Percentiles rank a stretch among this genome's conserved stretches.
Conservation (phyloP, 2,329 filamentous ascomycete genomes). For the Didymella pinodella region DNA sequence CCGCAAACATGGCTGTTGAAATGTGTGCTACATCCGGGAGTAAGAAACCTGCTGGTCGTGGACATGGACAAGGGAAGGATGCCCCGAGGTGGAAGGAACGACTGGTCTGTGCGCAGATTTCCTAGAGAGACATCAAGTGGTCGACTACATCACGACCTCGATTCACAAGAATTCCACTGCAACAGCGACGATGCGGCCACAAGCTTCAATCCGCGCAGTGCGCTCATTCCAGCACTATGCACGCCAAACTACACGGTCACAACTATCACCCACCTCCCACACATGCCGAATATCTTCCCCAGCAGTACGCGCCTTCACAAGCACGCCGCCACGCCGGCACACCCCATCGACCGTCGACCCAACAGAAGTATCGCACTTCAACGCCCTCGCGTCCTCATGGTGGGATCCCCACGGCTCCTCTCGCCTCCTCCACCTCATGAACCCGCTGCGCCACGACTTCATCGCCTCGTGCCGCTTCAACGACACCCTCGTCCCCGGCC, state of each 20-base stretch:
- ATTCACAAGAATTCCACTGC: background rate
- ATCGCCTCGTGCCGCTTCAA: conserved; percentile 35
- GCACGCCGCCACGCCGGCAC: conserved; percentile 23
- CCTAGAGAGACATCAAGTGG: conserved; percentile 21
- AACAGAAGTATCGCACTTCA: conserved; percentile 92
- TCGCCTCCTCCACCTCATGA: conserved; percentile 94
- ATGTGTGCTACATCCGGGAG: too few relatives aligned
- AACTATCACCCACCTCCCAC: background rate
- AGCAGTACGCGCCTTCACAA: conserved; percentile 28
- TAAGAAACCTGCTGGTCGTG: too few relatives aligned
- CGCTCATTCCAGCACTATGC: conserved; percentile 17
- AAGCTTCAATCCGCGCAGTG: conserved; percentile 15
- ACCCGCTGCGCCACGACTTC: conserved; percentile 85
- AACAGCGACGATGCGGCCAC: conserved; percentile 22
- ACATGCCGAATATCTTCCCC: background rate
- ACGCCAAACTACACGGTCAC: too few relatives aligned
- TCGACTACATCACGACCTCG: background rate
- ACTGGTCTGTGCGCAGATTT: conserved; percentile 1
- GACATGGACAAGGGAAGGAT: too few relatives aligned
- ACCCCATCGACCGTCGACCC: conserved; percentile 68
- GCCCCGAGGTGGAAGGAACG: background rate
- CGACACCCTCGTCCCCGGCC: conserved; percentile 17
- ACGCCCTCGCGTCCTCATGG: conserved; percentile 90
- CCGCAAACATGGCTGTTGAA: too few relatives aligned
- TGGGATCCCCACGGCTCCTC: conserved; percentile 96